Percentiles rank a stretch among this genome's conserved stretches.
These are phyloP conservation scores for Flueggea neowawraea DNA, from an alignment of 441 rosid species.

Conservation along the genomic window DNA sequence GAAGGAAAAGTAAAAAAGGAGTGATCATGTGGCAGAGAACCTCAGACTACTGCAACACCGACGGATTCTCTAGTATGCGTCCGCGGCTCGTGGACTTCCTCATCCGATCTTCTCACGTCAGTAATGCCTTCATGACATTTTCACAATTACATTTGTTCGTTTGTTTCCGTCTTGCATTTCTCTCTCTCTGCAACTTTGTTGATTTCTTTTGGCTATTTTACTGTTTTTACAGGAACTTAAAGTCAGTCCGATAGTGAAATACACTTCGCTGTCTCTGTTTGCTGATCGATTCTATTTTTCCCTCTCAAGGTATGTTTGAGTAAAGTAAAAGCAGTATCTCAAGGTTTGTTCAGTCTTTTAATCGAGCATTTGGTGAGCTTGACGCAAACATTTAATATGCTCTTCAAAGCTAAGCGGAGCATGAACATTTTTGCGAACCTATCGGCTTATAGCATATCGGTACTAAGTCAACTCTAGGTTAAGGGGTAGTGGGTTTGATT, in stretches of 20 bases:
- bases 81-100: constrained; percentile 37
- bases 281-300: constrained; percentile 54
- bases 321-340: background rate
- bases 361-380: background rate
- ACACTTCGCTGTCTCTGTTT: constrained; percentile 66
- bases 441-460: too few species aligned
- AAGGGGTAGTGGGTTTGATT: too few species aligned
- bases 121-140: constrained; percentile 1
- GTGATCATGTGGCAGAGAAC: constrained; percentile 17
- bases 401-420: too few species aligned
- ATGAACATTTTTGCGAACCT: too few species aligned
- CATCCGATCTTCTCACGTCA: constrained; percentile 43
- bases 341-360: background rate
- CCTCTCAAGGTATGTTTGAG: constrained; percentile 36
- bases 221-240: constrained; percentile 38
- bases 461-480: too few species aligned
- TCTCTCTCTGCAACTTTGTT: background rate
- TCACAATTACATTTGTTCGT: background rate
- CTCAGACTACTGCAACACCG: background rate
- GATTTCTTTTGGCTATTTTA: background rate
- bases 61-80: constrained; percentile 17
- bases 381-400: too few species aligned
- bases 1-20: too few species aligned
- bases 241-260: constrained; percentile 61
- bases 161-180: background rate